Evolutionary conservation across 2,329 filamentous ascomycete genomes (phyloP), one percentile per base, ranked within the genome.

Genomic region (Claviceps sp.): DNA sequence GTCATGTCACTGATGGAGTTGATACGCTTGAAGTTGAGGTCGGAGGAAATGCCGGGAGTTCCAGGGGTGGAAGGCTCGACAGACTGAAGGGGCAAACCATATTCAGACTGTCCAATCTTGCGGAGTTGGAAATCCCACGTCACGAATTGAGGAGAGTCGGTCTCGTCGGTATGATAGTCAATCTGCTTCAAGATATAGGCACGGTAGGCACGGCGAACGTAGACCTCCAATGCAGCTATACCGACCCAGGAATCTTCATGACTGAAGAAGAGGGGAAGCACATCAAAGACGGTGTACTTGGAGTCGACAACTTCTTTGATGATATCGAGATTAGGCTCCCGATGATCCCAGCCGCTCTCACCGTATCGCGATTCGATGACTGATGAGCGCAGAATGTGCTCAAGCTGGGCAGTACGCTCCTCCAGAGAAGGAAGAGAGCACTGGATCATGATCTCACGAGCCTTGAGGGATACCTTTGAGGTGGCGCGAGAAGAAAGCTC

Each of bases 291-390:
- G 43, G 91, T 97, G 74, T 94, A 97, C 73, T 95, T 95, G 51
- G 93, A 97, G 70, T 98, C 93, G 50, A 98, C 88, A 37, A 98
- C 90, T 69, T 98, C 93, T 76, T 95, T 95, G 72, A 98, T 85
- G 57, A 95, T 76, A 22, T 94, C 86, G 51, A 95, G 74, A 70
- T 85, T 88, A 47, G 93, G 93, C 70, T 96, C 87, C 59, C 93
- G 80, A 72, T 98, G 93, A 57, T 96, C 91, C 86, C 88, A 95
- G 50, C 91, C 90, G 55, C 88, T 90, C 77, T 98, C 93, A 54
- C 93, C 93, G 63, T 98, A 98, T 60, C 87, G 84, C n/a, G 90
- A 95, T 69, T 98, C 89, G 7, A 96, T 82, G 22, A 98, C 93
- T 0, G 93, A 91, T 26, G 91, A 95, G 54, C 90, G 87, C 52